Evolutionary conservation across 331 rosid genomes (phyloP).

Genomic region (Quercus lobata): DNA sequence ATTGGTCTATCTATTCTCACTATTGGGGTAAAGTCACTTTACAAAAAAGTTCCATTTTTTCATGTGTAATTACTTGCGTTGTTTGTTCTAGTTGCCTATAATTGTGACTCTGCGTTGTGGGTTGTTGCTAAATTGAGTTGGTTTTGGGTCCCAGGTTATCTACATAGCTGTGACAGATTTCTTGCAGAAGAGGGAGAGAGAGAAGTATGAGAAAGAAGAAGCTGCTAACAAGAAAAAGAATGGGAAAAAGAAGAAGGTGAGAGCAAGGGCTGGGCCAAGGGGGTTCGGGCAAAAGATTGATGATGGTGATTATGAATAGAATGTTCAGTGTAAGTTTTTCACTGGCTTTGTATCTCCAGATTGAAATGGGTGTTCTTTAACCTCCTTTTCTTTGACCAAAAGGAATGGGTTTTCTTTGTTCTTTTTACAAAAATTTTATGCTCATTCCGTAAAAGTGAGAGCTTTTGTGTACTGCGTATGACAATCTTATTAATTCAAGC

Average conservation of each 20-base stretch:
- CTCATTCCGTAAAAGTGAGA: not conserved
- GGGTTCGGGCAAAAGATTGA: constrained; percentile 76
- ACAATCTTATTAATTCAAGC: not conserved
- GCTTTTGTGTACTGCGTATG: not conserved
- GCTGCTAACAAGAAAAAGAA: constrained; percentile 32
- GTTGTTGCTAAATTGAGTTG: not conserved
- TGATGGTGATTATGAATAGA: constrained; percentile 23
- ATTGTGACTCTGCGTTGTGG: not conserved
- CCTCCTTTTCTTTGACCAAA: not conserved
- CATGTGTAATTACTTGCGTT: not conserved
- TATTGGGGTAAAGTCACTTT: constrained; percentile 57
- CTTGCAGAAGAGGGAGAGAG: constrained; percentile 83
- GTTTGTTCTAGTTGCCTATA: not conserved
- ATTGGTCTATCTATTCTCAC: constrained; percentile 69
- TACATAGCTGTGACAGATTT: constrained; percentile 78
- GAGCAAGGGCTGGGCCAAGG: constrained; percentile 65
- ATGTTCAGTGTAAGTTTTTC: not conserved
- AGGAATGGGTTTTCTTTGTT: not conserved
- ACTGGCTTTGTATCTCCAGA: not conserved
- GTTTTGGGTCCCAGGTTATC: constrained; percentile 48
- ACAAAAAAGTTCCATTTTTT: not conserved
- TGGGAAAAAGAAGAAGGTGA: constrained; percentile 52
- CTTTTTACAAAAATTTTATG: not conserved
- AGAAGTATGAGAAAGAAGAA: constrained; percentile 81
- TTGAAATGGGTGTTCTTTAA: not conserved